Evolutionary conservation across 306 rosid species (phyloP).

Genomic region (Biancaea sappan): DNA sequence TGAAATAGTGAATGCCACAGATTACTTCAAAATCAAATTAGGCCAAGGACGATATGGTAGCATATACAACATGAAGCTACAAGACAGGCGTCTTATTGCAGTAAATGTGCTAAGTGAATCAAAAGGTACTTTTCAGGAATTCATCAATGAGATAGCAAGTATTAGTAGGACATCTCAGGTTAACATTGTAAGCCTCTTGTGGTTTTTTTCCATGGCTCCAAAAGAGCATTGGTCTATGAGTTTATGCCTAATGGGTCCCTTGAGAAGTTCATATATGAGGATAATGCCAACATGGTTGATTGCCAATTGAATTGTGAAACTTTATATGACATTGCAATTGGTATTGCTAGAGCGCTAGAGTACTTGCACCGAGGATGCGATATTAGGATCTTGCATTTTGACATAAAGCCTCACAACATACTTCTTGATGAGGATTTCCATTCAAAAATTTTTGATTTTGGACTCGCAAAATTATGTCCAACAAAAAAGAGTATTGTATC

Average conservation of each 20-base stretch:
- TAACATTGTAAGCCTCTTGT: slow-evolving; percentile 20
- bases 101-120: slow-evolving; percentile 30
- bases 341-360: slow-evolving; percentile 39
- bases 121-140: slow-evolving; percentile 40
- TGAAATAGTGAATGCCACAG: slow-evolving; percentile 26
- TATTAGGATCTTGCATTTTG: neutral
- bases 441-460: neutral
- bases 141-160: slow-evolving; percentile 33
- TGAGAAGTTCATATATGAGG: slow-evolving; percentile 31
- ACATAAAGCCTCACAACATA: neutral
- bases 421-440: neutral
- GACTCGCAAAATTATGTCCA: neutral
- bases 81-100: neutral
- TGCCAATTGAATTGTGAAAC: slow-evolving; percentile 10
- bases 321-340: slow-evolving; percentile 13
- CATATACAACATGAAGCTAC: slow-evolving; percentile 32
- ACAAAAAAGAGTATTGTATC: neutral
- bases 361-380: slow-evolving; percentile 29
- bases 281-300: neutral
- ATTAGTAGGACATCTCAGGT: slow-evolving; percentile 34
- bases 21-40: slow-evolving; percentile 18
- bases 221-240: slow-evolving; percentile 31
- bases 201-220: slow-evolving; percentile 16
- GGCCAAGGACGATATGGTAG: slow-evolving; percentile 39
- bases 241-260: slow-evolving; percentile 39